Evolutionary conservation across 768 basidiomycete species (phyloP).

Genomic region (Amylocystis lapponica): DNA sequence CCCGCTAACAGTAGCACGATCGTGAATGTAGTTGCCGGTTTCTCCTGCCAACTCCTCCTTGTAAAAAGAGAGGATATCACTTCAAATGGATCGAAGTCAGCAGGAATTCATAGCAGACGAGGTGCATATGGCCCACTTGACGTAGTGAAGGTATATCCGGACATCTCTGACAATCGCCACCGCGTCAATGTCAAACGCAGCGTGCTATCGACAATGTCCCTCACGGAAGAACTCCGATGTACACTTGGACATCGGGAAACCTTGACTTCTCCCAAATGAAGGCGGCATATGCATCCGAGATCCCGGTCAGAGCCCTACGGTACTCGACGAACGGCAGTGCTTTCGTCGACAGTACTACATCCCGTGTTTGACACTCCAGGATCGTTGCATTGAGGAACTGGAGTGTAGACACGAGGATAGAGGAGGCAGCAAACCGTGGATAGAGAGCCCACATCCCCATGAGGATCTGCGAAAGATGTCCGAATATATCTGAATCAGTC

Average conservation of each 20-base stretch:
- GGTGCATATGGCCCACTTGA: constrained; percentile 1
- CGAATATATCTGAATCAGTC: no score
- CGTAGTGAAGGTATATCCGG: neutral
- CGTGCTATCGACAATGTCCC: constrained; percentile 1
- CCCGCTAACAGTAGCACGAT: constrained; percentile 8
- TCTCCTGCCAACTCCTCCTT: constrained; percentile 14
- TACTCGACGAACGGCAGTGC: constrained; percentile 24
- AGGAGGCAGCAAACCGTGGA: constrained; percentile 23
- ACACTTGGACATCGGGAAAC: constrained; percentile 18
- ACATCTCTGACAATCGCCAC: constrained; percentile 2
- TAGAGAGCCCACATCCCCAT: constrained; percentile 24
- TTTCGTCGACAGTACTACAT: constrained; percentile 19
- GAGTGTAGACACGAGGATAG: constrained; percentile 32
- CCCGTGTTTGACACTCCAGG: constrained; percentile 26
- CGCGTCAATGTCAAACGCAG: neutral
- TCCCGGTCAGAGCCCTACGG: constrained; percentile 24
- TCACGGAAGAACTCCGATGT: constrained; percentile 34
- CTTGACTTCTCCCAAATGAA: constrained; percentile 33
- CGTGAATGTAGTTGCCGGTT: constrained; percentile 10
- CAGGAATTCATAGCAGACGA: neutral
- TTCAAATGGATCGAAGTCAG: neutral
- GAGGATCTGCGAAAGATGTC: no score
- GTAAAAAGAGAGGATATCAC: constrained; percentile 16
- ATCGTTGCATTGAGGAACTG: constrained; percentile 30
- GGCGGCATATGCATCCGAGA: constrained; percentile 29